phyloP scores from a whole-genome alignment of 495 filamentous ascomycete species.

The Penicillium arizonense region DNA sequence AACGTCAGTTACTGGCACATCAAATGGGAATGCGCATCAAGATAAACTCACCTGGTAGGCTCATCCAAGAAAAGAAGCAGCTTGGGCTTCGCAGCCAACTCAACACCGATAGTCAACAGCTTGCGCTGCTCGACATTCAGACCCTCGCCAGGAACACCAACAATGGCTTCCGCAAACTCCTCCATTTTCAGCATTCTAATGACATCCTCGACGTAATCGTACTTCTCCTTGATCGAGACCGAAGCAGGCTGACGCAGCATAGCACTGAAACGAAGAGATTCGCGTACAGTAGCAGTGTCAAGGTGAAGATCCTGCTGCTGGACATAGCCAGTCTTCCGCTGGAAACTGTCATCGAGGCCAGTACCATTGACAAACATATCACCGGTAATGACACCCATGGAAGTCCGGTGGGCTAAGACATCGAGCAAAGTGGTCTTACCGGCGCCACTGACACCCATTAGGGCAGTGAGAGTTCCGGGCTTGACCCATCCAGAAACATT shows the following conservation, averaged over 20 bases:
- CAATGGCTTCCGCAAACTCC: constrained; percentile 40
- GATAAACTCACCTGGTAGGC: constrained; percentile 52
- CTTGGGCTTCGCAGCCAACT: constrained; percentile 82
- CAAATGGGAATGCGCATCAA: neutral
- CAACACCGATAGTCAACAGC: constrained; percentile 84
- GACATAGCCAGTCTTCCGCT: constrained; percentile 89
- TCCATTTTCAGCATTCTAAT: constrained; percentile 49
- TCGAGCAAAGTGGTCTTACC: constrained; percentile 67
- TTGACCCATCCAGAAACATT: constrained; percentile 66
- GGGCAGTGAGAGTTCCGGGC: constrained; percentile 64
- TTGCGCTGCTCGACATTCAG: constrained; percentile 93
- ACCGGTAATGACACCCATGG: constrained; percentile 49
- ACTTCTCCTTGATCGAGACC: constrained; percentile 39
- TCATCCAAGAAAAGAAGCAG: constrained; percentile 90
- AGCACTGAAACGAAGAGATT: constrained; percentile 78
- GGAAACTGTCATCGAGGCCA: constrained; percentile 68
- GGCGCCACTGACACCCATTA: constrained; percentile 64
- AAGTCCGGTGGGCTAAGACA: constrained; percentile 53
- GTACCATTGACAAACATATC: constrained; percentile 53
- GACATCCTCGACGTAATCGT: constrained; percentile 49
- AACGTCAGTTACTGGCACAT: constrained; percentile 2
- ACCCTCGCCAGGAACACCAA: constrained; percentile 49
- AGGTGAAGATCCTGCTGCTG: constrained; percentile 93
- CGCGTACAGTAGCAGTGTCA: constrained; percentile 81
- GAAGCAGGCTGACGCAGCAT: constrained; percentile 72